Evolutionary conservation across 2,329 filamentous ascomycete species (phyloP).

Genomic region (Hypomyces perniciosus): DNA sequence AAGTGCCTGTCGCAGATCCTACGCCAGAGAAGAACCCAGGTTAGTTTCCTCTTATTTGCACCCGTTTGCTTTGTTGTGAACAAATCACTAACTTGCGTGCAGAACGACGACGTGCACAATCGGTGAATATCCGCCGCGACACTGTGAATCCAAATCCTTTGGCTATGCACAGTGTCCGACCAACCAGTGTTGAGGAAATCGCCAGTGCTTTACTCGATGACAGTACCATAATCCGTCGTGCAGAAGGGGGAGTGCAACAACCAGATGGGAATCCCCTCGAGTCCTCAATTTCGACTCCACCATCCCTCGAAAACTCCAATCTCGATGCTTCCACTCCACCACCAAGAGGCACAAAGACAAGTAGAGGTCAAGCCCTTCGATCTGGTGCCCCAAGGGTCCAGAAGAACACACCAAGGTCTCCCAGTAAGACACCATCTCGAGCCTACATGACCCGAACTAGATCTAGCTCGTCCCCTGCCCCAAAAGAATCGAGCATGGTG

Average conservation of each 20-base stretch:
- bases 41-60: slow-evolving; percentile 4
- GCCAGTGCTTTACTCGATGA: slow-evolving; percentile 27
- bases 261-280: not conserved
- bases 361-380: not conserved
- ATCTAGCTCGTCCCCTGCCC: slow-evolving; percentile 14
- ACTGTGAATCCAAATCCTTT: slow-evolving; percentile 11
- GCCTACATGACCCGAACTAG: not conserved
- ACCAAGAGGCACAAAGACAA: not conserved
- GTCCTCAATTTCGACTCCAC: not conserved
- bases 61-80: not conserved
- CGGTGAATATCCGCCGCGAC: slow-evolving; percentile 10
- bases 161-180: slow-evolving; percentile 4
- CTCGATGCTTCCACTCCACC: not conserved
- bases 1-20: slow-evolving; percentile 16
- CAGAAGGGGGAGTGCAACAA: slow-evolving; percentile 5
- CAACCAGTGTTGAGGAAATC: slow-evolving; percentile 20
- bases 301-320: not conserved
- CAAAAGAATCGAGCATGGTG: slow-evolving; percentile 14
- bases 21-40: slow-evolving; percentile 15
- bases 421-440: not conserved
- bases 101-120: slow-evolving; percentile 3
- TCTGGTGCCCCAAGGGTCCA: slow-evolving; percentile 8
- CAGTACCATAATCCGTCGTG: slow-evolving; percentile 12
- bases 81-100: not conserved
- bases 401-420: slow-evolving; percentile 13